Evolutionary conservation across 768 basidiomycete species (phyloP).

Genomic region (Thelephora ganbajun): DNA sequence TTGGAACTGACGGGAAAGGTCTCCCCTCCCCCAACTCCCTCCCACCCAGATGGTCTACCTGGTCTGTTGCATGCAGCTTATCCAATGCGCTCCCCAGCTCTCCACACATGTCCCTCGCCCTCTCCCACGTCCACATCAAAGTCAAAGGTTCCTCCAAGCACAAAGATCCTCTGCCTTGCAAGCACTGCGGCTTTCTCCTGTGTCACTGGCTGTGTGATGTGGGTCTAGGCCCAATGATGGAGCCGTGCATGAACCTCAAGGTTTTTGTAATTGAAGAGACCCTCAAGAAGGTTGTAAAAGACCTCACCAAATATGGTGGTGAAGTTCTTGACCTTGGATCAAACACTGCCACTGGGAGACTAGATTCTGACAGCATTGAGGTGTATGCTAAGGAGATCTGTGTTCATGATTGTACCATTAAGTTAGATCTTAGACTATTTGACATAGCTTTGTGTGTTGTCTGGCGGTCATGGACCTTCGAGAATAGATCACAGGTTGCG

Average conservation of each 20-base stretch:
- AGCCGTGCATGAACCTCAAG: slow-evolving; percentile 63
- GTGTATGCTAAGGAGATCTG: slow-evolving; percentile 48
- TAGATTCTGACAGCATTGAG: slow-evolving; percentile 20
- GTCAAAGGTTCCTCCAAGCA: slow-evolving; percentile 25
- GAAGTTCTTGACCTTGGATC: slow-evolving; percentile 57
- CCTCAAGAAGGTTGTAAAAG: slow-evolving; percentile 68
- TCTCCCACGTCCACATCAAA: slow-evolving; percentile 49
- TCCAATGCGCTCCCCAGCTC: slow-evolving; percentile 66
- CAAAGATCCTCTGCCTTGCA: slow-evolving; percentile 11
- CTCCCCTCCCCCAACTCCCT: slow-evolving; percentile 38
- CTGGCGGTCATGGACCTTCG: slow-evolving; percentile 71
- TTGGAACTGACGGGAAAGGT: slow-evolving; percentile 36
- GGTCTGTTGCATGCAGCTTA: slow-evolving; percentile 53
- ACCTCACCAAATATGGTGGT: slow-evolving; percentile 71
- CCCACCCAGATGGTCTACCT: slow-evolving; percentile 24
- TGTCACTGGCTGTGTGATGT: slow-evolving; percentile 46
- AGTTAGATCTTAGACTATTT: slow-evolving; percentile 75
- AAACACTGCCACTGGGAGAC: slow-evolving; percentile 25
- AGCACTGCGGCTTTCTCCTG: slow-evolving; percentile 47
- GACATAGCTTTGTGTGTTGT: slow-evolving; percentile 60
- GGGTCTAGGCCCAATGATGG: slow-evolving; percentile 62
- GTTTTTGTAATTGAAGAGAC: slow-evolving; percentile 51
- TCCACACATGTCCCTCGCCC: slow-evolving; percentile 59
- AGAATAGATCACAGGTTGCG: slow-evolving; percentile 4
- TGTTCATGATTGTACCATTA: slow-evolving; percentile 61